These are phyloP conservation scores for Paecilomyces formosus DNA, from an alignment of 2,329 filamentous ascomycete genomes.

Conservation along the genomic window DNA sequence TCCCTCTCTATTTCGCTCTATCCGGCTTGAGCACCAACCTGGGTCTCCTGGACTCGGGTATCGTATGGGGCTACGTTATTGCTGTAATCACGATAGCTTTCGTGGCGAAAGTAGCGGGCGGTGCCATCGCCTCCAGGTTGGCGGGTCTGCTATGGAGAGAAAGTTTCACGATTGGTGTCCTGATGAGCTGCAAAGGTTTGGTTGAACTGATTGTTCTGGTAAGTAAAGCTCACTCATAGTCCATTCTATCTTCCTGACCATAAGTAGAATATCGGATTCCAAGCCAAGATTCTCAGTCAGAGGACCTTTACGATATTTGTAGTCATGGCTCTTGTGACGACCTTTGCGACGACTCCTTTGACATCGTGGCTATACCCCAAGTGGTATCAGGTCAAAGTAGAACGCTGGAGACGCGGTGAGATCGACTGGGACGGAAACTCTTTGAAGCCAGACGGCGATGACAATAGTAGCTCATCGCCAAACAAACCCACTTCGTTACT, in stretches of 20 bases:
- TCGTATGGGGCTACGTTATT: slow-evolving; percentile 84
- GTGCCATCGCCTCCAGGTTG: slow-evolving; percentile 65
- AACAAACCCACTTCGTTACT: slow-evolving; percentile 44
- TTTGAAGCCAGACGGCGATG: slow-evolving; percentile 35
- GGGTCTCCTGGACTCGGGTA: slow-evolving; percentile 71
- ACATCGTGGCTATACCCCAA: slow-evolving; percentile 67
- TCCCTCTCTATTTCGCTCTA: slow-evolving; percentile 88
- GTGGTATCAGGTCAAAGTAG: slow-evolving; percentile 67
- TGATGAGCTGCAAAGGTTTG: slow-evolving; percentile 96
- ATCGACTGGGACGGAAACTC: slow-evolving; percentile 77
- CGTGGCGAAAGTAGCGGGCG: slow-evolving; percentile 74
- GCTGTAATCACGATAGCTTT: slow-evolving; percentile 78
- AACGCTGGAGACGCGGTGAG: slow-evolving; percentile 71
- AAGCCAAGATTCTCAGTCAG: slow-evolving; percentile 71
- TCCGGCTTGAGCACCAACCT: slow-evolving; percentile 85
- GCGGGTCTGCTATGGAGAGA: slow-evolving; percentile 85
- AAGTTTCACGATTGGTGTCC: slow-evolving; percentile 73
- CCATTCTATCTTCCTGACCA: not conserved
- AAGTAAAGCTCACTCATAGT: slow-evolving; percentile 27
- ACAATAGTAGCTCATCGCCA: slow-evolving; percentile 28
- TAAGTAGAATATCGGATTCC: slow-evolving; percentile 65
- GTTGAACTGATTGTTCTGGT: slow-evolving; percentile 93
- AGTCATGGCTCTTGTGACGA: slow-evolving; percentile 85
- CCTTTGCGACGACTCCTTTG: slow-evolving; percentile 73
- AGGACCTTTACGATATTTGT: slow-evolving; percentile 91